Evolutionary conservation across 2,329 filamentous ascomycete species (phyloP).

Genomic region (Pezicula carpinea): DNA sequence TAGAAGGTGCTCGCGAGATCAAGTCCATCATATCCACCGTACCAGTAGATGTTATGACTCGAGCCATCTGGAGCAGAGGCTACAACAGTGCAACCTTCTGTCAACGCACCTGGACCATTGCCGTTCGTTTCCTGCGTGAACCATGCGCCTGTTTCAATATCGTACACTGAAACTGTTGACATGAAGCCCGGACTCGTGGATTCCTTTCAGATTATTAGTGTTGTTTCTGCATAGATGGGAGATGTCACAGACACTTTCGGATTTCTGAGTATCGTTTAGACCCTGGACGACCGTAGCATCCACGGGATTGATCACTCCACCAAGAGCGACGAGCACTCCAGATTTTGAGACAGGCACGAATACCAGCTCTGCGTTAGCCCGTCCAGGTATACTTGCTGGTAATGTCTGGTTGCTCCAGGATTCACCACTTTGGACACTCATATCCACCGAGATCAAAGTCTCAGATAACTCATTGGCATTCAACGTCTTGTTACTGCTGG

Average conservation of each 20-base stretch:
- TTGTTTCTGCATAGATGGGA: background rate
- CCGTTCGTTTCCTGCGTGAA: constrained; percentile 68
- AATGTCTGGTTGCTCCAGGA: constrained; percentile 55
- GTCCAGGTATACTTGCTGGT: constrained; percentile 42
- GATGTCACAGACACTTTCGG: constrained; percentile 34
- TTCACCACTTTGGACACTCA: constrained; percentile 44
- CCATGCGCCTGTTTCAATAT: constrained; percentile 65
- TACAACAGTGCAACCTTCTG: constrained; percentile 68
- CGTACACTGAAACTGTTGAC: constrained; percentile 68
- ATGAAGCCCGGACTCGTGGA: constrained; percentile 65
- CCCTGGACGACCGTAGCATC: constrained; percentile 29
- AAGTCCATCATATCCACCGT: constrained; percentile 64
- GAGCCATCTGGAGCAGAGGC: constrained; percentile 67
- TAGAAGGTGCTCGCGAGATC: constrained; percentile 46
- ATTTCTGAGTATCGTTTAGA: constrained; percentile 27
- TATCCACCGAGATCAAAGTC: constrained; percentile 57
- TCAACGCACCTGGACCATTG: constrained; percentile 54
- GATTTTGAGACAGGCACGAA: constrained; percentile 75
- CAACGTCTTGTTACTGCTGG: constrained; percentile 10
- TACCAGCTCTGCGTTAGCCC: constrained; percentile 61
- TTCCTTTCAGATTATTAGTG: constrained; percentile 38
- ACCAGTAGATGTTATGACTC: constrained; percentile 75
- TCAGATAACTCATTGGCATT: constrained; percentile 39
- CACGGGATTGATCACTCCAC: constrained; percentile 63
- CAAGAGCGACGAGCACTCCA: constrained; percentile 73